These are phyloP conservation scores for Chaetomidium leptoderma DNA, from an alignment of 495 filamentous ascomycete species.

Conservation along the genomic window DNA sequence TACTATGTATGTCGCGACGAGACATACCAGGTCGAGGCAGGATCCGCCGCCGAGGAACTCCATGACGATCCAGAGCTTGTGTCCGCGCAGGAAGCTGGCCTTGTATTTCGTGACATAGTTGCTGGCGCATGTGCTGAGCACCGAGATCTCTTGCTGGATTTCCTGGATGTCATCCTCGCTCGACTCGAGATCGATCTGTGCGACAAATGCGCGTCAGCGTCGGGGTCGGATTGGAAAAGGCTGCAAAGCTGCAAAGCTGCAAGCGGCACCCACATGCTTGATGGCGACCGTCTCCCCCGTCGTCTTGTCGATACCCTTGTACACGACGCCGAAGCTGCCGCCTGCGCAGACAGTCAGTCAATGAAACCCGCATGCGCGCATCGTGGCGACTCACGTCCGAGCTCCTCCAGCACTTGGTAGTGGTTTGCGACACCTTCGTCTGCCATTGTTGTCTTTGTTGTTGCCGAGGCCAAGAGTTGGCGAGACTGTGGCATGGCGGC, in stretches of 20 bases:
- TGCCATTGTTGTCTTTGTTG: slow-evolving; percentile 39
- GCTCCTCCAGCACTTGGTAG: slow-evolving; percentile 88
- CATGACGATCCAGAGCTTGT: slow-evolving; percentile 99
- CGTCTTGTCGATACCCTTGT: slow-evolving; percentile 83
- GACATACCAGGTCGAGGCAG: slow-evolving; percentile 77
- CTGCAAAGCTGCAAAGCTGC: no score
- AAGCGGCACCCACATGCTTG: slow-evolving; percentile 65
- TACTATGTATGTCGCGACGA: not conserved
- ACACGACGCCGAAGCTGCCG: slow-evolving; percentile 93
- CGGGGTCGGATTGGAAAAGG: not conserved
- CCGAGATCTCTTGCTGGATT: slow-evolving; percentile 95
- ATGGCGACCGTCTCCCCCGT: slow-evolving; percentile 89
- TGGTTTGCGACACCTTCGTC: slow-evolving; percentile 68
- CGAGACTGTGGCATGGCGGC: not conserved
- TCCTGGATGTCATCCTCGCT: slow-evolving; percentile 97
- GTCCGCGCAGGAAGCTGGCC: slow-evolving; percentile 86
- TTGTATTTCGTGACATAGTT: slow-evolving; percentile 95
- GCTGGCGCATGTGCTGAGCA: slow-evolving; percentile 89
- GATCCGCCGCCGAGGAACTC: slow-evolving; percentile 93
- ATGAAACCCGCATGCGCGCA: not conserved
- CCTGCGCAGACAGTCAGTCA: slow-evolving; percentile 42
- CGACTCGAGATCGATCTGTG: slow-evolving; percentile 93
- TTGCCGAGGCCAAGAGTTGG: slow-evolving; percentile 1
- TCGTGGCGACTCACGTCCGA: slow-evolving; percentile 68
- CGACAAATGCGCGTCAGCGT: not conserved